Conservation (phyloP, 192 early-diverging fungal genomes). For the Umbelopsis sp. region DNA sequence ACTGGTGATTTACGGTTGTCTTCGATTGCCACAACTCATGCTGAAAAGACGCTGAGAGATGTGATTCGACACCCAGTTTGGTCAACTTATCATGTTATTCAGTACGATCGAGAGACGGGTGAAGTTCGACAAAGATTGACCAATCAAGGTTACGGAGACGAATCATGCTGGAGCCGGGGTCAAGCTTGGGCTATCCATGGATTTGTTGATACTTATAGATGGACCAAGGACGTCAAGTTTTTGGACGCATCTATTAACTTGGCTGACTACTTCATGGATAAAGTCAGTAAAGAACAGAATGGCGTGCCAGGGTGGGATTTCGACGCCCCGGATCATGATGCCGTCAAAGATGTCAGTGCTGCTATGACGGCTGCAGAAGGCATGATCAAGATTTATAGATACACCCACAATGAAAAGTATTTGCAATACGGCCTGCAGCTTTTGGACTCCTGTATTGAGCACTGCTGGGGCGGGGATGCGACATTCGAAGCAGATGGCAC, state of each 20-base stretch:
- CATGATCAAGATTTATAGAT: background rate
- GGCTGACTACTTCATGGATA: conserved; percentile 15
- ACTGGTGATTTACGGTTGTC: conserved; percentile 1
- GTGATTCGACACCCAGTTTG: conserved; percentile 13
- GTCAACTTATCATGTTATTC: conserved; percentile 3
- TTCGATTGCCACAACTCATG: conserved; percentile 13
- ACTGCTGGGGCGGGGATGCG: background rate
- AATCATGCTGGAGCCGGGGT: conserved; percentile 11
- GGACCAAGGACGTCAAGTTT: conserved; percentile 12
- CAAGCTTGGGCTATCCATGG: conserved; percentile 14
- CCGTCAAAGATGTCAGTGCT: conserved; percentile 8
- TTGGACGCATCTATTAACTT: conserved; percentile 1
- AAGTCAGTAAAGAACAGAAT: background rate
- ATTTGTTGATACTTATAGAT: conserved; percentile 9
- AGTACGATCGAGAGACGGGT: conserved; percentile 5
- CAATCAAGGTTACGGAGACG: conserved; percentile 1
- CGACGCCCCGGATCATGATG: conserved; percentile 1
- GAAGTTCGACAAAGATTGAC: conserved; percentile 7
- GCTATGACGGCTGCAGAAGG: conserved; percentile 7
- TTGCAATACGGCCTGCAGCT: conserved; percentile 1
- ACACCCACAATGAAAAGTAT: background rate
- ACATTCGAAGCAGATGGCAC: conserved; percentile 3
- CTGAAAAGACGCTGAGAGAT: conserved; percentile 5
- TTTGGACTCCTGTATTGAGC: background rate
- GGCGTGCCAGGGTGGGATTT: conserved; percentile 6